phyloP scores from a whole-genome alignment of 257 asterid species.

The Pogostemon cablin region DNA sequence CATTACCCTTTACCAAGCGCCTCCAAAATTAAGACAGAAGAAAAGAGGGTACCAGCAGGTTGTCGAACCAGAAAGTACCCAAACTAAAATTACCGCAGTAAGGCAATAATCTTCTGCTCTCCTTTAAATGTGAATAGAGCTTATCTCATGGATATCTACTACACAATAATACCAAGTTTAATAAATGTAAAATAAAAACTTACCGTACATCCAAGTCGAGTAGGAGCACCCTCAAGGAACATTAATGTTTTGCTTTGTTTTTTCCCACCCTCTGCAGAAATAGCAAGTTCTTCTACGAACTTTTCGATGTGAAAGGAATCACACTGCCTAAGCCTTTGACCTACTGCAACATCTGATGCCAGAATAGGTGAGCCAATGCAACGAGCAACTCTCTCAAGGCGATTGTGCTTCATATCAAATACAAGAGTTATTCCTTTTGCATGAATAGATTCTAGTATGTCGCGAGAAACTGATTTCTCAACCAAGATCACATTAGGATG shows the following conservation, averaged over 20 bases:
- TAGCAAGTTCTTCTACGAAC: slow-evolving; percentile 80
- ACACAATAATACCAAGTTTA: no score
- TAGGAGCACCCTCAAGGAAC: slow-evolving; percentile 91
- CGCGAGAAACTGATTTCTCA: slow-evolving; percentile 93
- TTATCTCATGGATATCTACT: no score
- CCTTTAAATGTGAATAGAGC: no score
- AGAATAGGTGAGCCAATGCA: slow-evolving; percentile 74
- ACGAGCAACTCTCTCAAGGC: slow-evolving; percentile 88
- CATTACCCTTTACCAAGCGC: no score
- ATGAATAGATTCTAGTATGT: slow-evolving; percentile 81
- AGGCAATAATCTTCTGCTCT: no score
- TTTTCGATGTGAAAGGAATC: slow-evolving; percentile 76
- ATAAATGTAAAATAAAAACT: slow-evolving; percentile 35
- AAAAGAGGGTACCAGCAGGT: no score
- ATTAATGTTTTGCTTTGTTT: slow-evolving; percentile 80
- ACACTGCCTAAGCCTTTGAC: slow-evolving; percentile 78
- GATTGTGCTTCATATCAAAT: slow-evolving; percentile 92
- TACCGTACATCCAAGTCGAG: slow-evolving; percentile 89
- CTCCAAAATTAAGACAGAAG: no score
- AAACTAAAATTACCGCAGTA: no score
- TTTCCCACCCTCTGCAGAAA: slow-evolving; percentile 66
- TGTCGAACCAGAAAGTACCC: no score
- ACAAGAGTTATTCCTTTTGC: slow-evolving; percentile 82
- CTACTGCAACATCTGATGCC: slow-evolving; percentile 56
- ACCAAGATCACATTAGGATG: slow-evolving; percentile 89